phyloP scores from a whole-genome alignment of 2,329 filamentous ascomycete species.

The Colletotrichum nymphaeae region DNA sequence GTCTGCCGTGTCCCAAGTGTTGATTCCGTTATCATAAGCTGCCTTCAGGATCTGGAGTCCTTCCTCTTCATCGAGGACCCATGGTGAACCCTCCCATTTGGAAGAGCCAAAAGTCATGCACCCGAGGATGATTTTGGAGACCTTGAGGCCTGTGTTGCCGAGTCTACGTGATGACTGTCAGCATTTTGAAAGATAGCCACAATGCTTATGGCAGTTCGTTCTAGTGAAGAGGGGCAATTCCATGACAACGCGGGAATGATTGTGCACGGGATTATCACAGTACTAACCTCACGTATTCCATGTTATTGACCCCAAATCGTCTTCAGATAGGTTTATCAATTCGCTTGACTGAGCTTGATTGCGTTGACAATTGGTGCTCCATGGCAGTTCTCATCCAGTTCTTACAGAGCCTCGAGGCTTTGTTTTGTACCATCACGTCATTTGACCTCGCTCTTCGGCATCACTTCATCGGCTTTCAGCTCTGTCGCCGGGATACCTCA shows the following conservation, averaged over 20 bases:
- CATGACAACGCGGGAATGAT: neutral
- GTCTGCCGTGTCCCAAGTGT: slow-evolving; percentile 63
- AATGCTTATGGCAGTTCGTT: no score
- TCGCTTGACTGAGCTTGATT: neutral
- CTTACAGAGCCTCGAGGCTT: neutral
- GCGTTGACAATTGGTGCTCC: no score
- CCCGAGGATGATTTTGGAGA: slow-evolving; percentile 53
- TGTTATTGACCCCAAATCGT: neutral
- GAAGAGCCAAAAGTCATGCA: slow-evolving; percentile 48
- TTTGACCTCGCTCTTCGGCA: neutral
- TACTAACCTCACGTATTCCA: slow-evolving; percentile 40
- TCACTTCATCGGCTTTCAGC: neutral
- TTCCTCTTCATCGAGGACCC: slow-evolving; percentile 49
- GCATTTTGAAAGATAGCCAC: neutral
- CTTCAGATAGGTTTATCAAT: no score
- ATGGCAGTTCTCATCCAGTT: neutral
- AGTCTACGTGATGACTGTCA: slow-evolving; percentile 39
- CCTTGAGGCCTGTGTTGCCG: slow-evolving; percentile 52
- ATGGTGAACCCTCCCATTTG: slow-evolving; percentile 47
- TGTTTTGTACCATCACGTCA: slow-evolving; percentile 10
- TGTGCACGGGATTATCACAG: neutral
- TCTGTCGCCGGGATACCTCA: neutral
- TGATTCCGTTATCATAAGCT: slow-evolving; percentile 54
- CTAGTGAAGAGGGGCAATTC: no score
- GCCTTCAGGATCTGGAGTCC: slow-evolving; percentile 50